phyloP scores from a whole-genome alignment of 768 basidiomycete species.

The Dioszegia hungarica region DNA sequence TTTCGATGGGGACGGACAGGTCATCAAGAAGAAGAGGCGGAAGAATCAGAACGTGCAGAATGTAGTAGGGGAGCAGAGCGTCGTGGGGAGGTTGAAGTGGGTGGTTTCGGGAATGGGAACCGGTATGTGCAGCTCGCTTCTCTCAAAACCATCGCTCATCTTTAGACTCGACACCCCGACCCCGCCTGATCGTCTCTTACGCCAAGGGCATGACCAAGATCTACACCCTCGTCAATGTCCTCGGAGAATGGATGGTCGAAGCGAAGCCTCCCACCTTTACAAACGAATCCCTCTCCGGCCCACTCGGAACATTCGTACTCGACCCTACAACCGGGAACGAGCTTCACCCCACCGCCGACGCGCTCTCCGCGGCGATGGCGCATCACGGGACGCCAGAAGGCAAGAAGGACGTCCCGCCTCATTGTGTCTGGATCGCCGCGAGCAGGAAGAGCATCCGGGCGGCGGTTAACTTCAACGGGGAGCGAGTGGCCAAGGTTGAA shows the following conservation, averaged over 20 bases:
- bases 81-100: conserved; percentile 62
- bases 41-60: conserved; percentile 51
- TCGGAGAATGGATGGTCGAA: conserved; percentile 50
- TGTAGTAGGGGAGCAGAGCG: conserved; percentile 38
- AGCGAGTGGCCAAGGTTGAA: conserved; percentile 63
- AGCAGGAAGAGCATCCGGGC: conserved; percentile 61
- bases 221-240: conserved; percentile 56
- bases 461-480: conserved; percentile 60
- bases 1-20: conserved; percentile 44
- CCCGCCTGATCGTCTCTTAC: conserved; percentile 61
- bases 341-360: conserved; percentile 33
- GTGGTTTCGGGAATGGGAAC: conserved; percentile 58
- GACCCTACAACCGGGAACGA: conserved; percentile 54
- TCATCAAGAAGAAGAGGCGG: conserved; percentile 51
- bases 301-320: conserved; percentile 48
- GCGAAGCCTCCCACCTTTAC: conserved; percentile 46
- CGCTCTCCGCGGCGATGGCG: conserved; percentile 51
- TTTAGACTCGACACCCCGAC: conserved; percentile 51
- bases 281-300: conserved; percentile 48
- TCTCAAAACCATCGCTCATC: conserved; percentile 42
- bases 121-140: conserved; percentile 50
- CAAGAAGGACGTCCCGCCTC: conserved; percentile 34
- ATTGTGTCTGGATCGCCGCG: conserved; percentile 56
- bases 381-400: conserved; percentile 51
- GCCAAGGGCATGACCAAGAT: conserved; percentile 56